Evolutionary conservation across 2,329 filamentous ascomycete species (phyloP), one percentile per base, ranked within the genome.

Genomic region (Pseudohalonectria lignicola): DNA sequence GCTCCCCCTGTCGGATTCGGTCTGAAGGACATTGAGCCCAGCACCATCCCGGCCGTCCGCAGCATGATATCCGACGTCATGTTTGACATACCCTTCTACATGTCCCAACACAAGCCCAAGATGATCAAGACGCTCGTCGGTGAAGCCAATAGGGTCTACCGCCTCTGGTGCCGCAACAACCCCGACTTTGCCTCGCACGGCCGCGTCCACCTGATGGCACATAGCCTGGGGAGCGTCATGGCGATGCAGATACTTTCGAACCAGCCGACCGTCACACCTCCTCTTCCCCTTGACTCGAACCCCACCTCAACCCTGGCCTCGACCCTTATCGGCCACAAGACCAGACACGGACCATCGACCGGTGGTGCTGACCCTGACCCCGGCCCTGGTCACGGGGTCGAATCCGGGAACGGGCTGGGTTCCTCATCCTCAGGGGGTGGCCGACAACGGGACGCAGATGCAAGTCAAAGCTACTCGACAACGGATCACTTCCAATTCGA

Each of bases 51-150:
- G 0, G 87, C 86, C 1, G 82, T 98, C n/a, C 80, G 92, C 33
- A 86, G 83, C 52, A 78, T 98, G 54, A 93, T 98, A 43, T 93
- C 85, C 31, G 92, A 98, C 56, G 86, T 98, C 49, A 95, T 98
- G 86, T 81, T 96, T 36, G 92, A 98, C 55, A 90, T 98, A 36
- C 92, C 92, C 0, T 96, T 94, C 55, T 98, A 96, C 61, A 80
- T 98, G 62, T 96, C 90, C 1, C 84, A 93, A 42, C 90, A 96
- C 60, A 94, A 96, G 52, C 76, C 81, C 4, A 94, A 87, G 57
- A 96, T 98, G 88, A 83, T 94, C 36, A 73, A 80, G 31, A 88
- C 92, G 1, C 79, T 95, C 34, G 80, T 94, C 30, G 74, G 73
- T 41, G 92, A 98, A 62, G 90, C 92, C 7, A 98, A 98, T 52